Evolutionary conservation across 306 rosid species (phyloP).

Genomic region (Begonia masoniana): DNA sequence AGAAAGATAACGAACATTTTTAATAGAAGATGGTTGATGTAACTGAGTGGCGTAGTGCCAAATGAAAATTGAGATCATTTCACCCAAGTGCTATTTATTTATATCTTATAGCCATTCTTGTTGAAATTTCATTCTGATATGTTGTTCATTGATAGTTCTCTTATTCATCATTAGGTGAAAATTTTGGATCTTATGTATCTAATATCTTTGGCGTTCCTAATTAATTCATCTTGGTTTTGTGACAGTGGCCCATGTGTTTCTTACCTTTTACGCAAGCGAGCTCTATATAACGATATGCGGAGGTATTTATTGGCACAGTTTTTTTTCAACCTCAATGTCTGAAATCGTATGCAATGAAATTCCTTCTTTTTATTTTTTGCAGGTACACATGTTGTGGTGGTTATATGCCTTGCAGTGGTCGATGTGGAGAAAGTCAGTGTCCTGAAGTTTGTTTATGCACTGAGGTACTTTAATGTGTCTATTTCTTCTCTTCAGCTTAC

Average conservation of each 20-base stretch:
- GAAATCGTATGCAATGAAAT: no score
- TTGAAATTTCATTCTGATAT: neutral
- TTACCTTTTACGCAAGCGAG: slow-evolving; percentile 50
- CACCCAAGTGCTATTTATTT: no score
- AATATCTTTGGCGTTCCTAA: neutral
- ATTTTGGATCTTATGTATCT: neutral
- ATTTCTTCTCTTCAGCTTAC: neutral
- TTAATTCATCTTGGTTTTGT: slow-evolving; percentile 12
- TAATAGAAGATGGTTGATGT: no score
- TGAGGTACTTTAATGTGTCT: slow-evolving; percentile 25
- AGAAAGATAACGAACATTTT: no score
- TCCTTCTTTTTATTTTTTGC: slow-evolving; percentile 5
- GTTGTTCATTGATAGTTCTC: neutral
- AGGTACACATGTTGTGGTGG: slow-evolving; percentile 76
- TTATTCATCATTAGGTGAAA: no score
- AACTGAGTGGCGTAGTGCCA: no score
- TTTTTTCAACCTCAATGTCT: neutral
- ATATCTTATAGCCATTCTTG: neutral
- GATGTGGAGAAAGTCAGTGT: slow-evolving; percentile 42
- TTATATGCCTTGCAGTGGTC: slow-evolving; percentile 72
- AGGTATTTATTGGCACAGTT: slow-evolving; percentile 24
- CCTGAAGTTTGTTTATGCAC: slow-evolving; percentile 43
- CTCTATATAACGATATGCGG: slow-evolving; percentile 49
- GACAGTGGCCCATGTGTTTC: slow-evolving; percentile 50
- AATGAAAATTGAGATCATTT: no score